Evolutionary conservation across 768 basidiomycete genomes (phyloP).

Genomic region (Pleurotus cornucopiae): DNA sequence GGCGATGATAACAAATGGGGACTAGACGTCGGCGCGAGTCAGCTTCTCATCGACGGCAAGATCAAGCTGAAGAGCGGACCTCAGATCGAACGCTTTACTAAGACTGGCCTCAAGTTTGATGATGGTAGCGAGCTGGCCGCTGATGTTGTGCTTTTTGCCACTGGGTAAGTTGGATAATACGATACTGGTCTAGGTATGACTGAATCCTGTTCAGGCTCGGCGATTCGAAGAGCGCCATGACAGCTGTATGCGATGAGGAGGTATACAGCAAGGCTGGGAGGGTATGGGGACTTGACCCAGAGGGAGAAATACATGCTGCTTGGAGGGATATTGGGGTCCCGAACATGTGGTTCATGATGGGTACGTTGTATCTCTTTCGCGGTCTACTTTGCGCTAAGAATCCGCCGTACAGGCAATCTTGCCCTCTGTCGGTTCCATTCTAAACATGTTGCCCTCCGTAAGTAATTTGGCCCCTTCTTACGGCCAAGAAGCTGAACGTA

Average conservation of each 20-base stretch:
- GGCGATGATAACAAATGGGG: not conserved
- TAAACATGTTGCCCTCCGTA: slow-evolving; percentile 63
- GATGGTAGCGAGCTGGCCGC: slow-evolving; percentile 42
- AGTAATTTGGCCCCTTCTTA: slow-evolving; percentile 22
- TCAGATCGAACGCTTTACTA: slow-evolving; percentile 39
- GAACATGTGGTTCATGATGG: slow-evolving; percentile 59
- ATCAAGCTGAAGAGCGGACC: slow-evolving; percentile 69
- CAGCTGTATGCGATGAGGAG: slow-evolving; percentile 44
- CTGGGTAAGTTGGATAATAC: slow-evolving; percentile 36
- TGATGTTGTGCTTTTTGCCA: slow-evolving; percentile 58
- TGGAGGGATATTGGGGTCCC: slow-evolving; percentile 49
- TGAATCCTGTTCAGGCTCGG: slow-evolving; percentile 33
- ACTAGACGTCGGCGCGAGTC: slow-evolving; percentile 54
- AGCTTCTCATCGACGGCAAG: slow-evolving; percentile 61
- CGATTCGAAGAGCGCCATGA: slow-evolving; percentile 33
- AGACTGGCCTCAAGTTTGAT: slow-evolving; percentile 42
- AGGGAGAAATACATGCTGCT: slow-evolving; percentile 55
- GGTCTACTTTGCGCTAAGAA: not conserved
- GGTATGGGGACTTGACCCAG: slow-evolving; percentile 59
- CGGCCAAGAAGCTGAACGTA: not conserved
- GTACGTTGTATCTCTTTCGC: slow-evolving; percentile 20
- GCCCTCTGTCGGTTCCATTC: slow-evolving; percentile 64
- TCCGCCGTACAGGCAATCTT: slow-evolving; percentile 43
- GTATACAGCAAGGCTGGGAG: slow-evolving; percentile 38
- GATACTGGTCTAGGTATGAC: not conserved